Evolutionary conservation across 2,329 filamentous ascomycete genomes (phyloP), one percentile per base, ranked within the genome.

Genomic region (Boeremia lycopersici): DNA sequence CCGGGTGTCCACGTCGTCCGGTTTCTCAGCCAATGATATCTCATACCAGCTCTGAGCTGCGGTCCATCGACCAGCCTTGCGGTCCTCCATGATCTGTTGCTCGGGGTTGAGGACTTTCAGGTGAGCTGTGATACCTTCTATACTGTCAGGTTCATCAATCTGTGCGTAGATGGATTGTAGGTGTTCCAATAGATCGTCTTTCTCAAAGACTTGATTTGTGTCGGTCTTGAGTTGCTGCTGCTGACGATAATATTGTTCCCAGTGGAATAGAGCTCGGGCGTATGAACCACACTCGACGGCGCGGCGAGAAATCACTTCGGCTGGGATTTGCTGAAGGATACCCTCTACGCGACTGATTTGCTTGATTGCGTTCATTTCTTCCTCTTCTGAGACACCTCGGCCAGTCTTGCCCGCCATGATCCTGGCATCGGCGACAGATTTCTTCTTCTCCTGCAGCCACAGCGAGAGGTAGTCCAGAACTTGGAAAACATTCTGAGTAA

Each of bases 11-110:
- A 84, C 72, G 69, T 96, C 88, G 48, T 88, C 81, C 0, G 93
- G 93, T 40, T 89, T 83, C 65, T 95, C 87, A 2, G 89, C 88
- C 30, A 98, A 81, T 60, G 93, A 88, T 61, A 96, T 87, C 72
- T 99, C 93, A 74, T 97, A 98, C 95, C 96, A 99, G 60, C 91
- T 96, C 76, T 98, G 95, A 23, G 93, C 95, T 46, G 93, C 91
- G 13, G 90, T 88, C 93, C 95, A 99, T 59, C 93, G 84, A 4
- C 95, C 95, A 17, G 93, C 90, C 74, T 96, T 98, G 53, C 90
- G 86, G 76, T 99, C 92, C 65, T 96, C 91, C 50, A 97, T 81
- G 29, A 97, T 89, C 71, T 98, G 93, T 71, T 97, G 93, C 56
- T 96, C 90, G 44, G 97, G 88, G 62, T 96, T 90, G n/a, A 98